phyloP scores from a whole-genome alignment of 371 early-diverging fungal species.

The Mortierella sp. region DNA sequence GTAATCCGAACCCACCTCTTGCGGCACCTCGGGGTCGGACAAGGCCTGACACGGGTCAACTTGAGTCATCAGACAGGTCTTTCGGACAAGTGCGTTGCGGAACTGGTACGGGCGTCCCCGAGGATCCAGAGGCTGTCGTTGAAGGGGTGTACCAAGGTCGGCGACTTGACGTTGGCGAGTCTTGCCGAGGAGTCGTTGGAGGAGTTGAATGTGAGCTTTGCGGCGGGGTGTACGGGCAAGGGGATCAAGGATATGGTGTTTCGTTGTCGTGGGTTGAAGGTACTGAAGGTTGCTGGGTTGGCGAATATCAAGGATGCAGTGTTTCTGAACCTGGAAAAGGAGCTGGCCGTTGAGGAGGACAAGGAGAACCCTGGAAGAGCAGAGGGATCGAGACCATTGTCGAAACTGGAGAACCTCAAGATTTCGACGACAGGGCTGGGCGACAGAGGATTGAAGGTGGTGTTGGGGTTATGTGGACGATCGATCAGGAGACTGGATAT shows the following conservation, averaged over 20 bases:
- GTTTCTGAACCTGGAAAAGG: conserved; percentile 32
- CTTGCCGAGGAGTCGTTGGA: conserved; percentile 13
- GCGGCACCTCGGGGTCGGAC: conserved; percentile 20
- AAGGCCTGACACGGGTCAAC: conserved; percentile 30
- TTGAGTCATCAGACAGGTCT: conserved; percentile 22
- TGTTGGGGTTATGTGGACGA: conserved; percentile 29
- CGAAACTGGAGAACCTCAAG: conserved; percentile 38
- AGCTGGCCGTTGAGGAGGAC: conserved; percentile 9
- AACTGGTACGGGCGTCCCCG: conserved; percentile 22
- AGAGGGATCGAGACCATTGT: conserved; percentile 8
- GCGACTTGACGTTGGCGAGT: conserved; percentile 32
- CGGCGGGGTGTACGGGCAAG: conserved; percentile 29
- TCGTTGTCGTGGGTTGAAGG: conserved; percentile 21
- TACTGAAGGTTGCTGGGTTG: conserved; percentile 41
- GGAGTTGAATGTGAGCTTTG: conserved; percentile 47
- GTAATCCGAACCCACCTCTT: conserved; percentile 20
- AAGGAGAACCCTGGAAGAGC: not conserved
- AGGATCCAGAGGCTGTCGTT: conserved; percentile 15
- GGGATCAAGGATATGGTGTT: conserved; percentile 27
- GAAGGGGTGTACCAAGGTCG: conserved; percentile 49
- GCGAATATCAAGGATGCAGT: conserved; percentile 26
- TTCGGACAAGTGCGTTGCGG: conserved; percentile 30
- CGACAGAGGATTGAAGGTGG: conserved; percentile 35
- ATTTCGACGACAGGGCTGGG: conserved; percentile 39
- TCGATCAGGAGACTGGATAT: conserved; percentile 37